Evolutionary conservation across 495 filamentous ascomycete species (phyloP).

Genomic region (Lentithecium fluviatile): DNA sequence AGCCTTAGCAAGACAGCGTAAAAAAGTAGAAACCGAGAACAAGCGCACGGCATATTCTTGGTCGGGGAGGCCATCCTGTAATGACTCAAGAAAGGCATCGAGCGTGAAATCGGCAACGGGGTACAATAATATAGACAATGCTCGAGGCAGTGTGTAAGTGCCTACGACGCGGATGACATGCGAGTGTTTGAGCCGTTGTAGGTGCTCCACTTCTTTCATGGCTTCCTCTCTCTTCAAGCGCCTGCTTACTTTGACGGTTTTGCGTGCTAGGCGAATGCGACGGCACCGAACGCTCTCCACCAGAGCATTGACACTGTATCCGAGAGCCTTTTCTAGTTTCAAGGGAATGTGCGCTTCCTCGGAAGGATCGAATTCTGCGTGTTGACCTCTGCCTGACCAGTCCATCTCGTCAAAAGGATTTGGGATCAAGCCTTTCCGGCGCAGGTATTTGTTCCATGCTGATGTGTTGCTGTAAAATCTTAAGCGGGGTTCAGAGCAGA

Average conservation of each 20-base stretch:
- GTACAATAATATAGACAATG: constrained; percentile 31
- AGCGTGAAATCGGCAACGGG: constrained; percentile 29
- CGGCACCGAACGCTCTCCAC: constrained; percentile 32
- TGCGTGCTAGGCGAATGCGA: constrained; percentile 29
- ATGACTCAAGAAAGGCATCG: constrained; percentile 23
- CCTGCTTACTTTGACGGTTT: constrained; percentile 17
- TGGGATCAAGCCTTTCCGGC: constrained; percentile 2
- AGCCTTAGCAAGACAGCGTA: constrained; percentile 11
- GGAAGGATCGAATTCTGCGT: constrained; percentile 9
- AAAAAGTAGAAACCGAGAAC: constrained; percentile 3
- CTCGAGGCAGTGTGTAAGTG: constrained; percentile 17
- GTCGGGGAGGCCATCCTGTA: not conserved
- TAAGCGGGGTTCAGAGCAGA: too few relatives aligned
- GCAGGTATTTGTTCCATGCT: constrained; percentile 9
- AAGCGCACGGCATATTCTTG: not conserved
- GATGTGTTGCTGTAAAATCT: constrained; percentile 2
- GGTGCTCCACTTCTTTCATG: constrained; percentile 29
- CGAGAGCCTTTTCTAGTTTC: constrained; percentile 14
- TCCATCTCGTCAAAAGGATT: constrained; percentile 15
- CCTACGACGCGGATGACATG: constrained; percentile 34
- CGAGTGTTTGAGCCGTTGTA: constrained; percentile 25
- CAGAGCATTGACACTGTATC: constrained; percentile 13
- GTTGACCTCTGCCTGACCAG: constrained; percentile 24
- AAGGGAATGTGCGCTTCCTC: constrained; percentile 11
- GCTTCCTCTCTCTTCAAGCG: constrained; percentile 22